A percentile compares a stretch with the other conserved stretches of the same genome.
Evolutionary conservation across 495 filamentous ascomycete genomes (phyloP).

Genomic region (Parachaetomium inaequale): DNA sequence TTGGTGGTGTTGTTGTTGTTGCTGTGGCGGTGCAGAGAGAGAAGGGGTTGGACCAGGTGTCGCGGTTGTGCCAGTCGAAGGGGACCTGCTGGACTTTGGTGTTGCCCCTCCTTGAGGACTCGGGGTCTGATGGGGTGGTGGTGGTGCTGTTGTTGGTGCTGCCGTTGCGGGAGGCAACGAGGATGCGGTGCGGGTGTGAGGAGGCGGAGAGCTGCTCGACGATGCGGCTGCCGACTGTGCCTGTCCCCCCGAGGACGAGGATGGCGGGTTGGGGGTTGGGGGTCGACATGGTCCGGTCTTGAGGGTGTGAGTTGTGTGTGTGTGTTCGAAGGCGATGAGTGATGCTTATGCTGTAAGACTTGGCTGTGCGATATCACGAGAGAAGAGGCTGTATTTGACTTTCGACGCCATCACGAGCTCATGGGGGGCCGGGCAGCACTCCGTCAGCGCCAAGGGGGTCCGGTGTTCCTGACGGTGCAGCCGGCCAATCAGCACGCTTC

Average conservation of each 20-base stretch:
- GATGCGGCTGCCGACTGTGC: constrained; percentile 45
- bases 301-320: not conserved
- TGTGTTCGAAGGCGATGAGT: not conserved
- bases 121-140: not conserved
- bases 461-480: not conserved
- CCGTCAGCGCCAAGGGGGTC: not conserved
- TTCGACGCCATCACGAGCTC: not conserved
- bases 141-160: not conserved
- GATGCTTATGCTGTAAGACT: not conserved
- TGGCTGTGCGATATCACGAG: not conserved
- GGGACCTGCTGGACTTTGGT: constrained; percentile 27
- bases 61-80: constrained; percentile 48
- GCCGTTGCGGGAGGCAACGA: constrained; percentile 42
- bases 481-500: not conserved
- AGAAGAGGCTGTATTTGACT: not conserved
- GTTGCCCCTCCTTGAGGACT: not conserved
- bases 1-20: not conserved
- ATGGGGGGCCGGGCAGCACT: not conserved
- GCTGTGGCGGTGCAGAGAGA: not conserved
- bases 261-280: constrained; percentile 22
- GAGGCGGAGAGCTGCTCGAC: constrained; percentile 35
- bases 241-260: constrained; percentile 49
- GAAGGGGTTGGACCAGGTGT: constrained; percentile 39
- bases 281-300: constrained; percentile 6
- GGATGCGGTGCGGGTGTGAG: constrained; percentile 25